Percentiles rank a stretch among this genome's conserved stretches.
These are phyloP conservation scores for Entomortierella parvispora DNA, from an alignment of 192 early-diverging fungal genomes.

Conservation along the genomic window DNA sequence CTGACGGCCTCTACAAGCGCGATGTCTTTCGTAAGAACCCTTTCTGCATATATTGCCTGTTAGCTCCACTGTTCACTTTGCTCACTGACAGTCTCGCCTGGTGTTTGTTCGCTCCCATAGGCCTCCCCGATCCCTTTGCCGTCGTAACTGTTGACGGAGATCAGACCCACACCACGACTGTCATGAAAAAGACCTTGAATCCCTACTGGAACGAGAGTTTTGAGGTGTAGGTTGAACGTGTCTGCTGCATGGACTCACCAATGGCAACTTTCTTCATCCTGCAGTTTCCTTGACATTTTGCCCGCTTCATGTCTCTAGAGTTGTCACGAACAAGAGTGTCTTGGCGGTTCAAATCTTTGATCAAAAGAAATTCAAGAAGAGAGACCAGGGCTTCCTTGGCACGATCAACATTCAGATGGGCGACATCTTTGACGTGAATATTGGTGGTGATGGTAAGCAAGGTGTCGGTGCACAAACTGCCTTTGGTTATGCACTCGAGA, in stretches of 20 bases:
- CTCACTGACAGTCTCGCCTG: neutral
- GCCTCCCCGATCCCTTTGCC: slow-evolving; percentile 96
- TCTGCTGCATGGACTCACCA: neutral
- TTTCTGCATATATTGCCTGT: neutral
- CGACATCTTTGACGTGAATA: slow-evolving; percentile 79
- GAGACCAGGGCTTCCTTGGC: slow-evolving; percentile 88
- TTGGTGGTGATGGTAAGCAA: slow-evolving; percentile 71
- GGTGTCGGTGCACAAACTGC: neutral
- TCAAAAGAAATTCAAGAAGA: slow-evolving; percentile 95
- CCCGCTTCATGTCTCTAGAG: slow-evolving; percentile 43
- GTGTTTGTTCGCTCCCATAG: slow-evolving; percentile 24
- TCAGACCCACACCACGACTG: slow-evolving; percentile 94
- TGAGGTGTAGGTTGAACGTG: slow-evolving; percentile 65
- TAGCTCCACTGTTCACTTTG: neutral
- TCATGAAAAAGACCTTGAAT: slow-evolving; percentile 87
- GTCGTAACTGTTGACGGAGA: slow-evolving; percentile 95
- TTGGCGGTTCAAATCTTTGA: slow-evolving; percentile 97
- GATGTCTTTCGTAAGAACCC: slow-evolving; percentile 83
- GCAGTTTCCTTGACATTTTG: neutral
- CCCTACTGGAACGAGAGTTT: slow-evolving; percentile 97
- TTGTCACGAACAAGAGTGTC: slow-evolving; percentile 75
- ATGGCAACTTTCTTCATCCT: slow-evolving; percentile 4
- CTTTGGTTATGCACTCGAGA: neutral
- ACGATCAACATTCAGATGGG: slow-evolving; percentile 88
- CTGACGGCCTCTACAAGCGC: slow-evolving; percentile 90